phyloP scores from a whole-genome alignment of 768 basidiomycete species.

The Thelephora ganbajun region DNA sequence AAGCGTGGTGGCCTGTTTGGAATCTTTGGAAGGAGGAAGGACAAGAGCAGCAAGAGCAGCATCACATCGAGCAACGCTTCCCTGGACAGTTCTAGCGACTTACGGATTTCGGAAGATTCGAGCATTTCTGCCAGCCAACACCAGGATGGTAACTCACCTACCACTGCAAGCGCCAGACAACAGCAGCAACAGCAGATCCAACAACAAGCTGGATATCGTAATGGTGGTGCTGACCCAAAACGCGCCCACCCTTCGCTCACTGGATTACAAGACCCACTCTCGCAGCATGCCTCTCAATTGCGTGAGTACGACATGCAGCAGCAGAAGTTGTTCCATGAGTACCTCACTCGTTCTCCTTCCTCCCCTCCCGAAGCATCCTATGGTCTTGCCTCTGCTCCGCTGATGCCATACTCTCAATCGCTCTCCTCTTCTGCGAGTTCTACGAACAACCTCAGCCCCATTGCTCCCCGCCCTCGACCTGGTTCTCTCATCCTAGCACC shows the following conservation, averaged over 20 bases:
- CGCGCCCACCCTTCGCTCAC: slow-evolving; percentile 19
- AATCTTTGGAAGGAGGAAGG: slow-evolving; percentile 66
- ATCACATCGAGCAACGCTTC: slow-evolving; percentile 29
- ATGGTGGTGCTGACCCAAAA: neutral
- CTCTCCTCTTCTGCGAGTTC: slow-evolving; percentile 24
- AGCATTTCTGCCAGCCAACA: slow-evolving; percentile 27
- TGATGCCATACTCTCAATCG: slow-evolving; percentile 37
- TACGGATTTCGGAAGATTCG: slow-evolving; percentile 49
- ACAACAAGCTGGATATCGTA: slow-evolving; percentile 9
- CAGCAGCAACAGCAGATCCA: slow-evolving; percentile 37
- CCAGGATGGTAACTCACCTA: slow-evolving; percentile 31
- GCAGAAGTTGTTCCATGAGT: slow-evolving; percentile 78
- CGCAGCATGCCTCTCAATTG: slow-evolving; percentile 48
- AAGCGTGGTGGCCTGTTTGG: slow-evolving; percentile 58
- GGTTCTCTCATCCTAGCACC: slow-evolving; percentile 65
- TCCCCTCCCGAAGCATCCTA: slow-evolving; percentile 66
- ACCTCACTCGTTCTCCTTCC: slow-evolving; percentile 76
- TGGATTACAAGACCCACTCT: slow-evolving; percentile 30
- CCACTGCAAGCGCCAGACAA: slow-evolving; percentile 37
- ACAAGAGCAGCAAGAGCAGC: slow-evolving; percentile 41
- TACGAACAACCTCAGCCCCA: slow-evolving; percentile 27
- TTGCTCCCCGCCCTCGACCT: slow-evolving; percentile 42
- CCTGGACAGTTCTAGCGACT: slow-evolving; percentile 19
- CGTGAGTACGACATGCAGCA: slow-evolving; percentile 84
- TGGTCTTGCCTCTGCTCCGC: slow-evolving; percentile 61